These are phyloP conservation scores for Thelonectria blattea DNA, from an alignment of 2,329 filamentous ascomycete species.

Conservation along the genomic window DNA sequence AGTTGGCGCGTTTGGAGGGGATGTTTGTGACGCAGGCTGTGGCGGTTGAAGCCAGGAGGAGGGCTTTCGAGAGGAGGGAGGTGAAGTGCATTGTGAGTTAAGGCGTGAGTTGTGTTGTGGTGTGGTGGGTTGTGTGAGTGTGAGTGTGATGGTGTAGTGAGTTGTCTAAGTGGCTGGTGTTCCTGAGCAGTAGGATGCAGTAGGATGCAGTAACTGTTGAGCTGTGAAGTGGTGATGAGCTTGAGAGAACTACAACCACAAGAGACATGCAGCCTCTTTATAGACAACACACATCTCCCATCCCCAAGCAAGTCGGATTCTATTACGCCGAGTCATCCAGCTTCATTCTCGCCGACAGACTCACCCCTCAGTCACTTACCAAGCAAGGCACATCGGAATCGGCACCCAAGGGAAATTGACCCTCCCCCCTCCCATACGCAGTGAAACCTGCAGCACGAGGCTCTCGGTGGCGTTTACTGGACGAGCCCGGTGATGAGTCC, in stretches of 20 bases:
- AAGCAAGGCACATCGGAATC: too few relatives aligned
- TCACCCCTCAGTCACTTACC: background rate
- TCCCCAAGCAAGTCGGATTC: background rate
- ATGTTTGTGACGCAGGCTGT: background rate
- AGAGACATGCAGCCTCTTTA: background rate
- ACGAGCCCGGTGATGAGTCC: background rate
- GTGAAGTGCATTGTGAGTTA: background rate
- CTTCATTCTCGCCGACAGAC: background rate
- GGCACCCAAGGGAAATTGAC: too few relatives aligned
- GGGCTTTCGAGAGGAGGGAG: background rate
- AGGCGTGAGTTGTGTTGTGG: too few relatives aligned
- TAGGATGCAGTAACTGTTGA: background rate
- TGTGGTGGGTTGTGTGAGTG: background rate
- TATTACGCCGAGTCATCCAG: background rate
- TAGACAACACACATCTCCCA: background rate
- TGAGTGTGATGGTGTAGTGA: background rate
- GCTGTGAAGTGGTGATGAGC: background rate
- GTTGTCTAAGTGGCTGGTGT: background rate
- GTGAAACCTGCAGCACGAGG: background rate
- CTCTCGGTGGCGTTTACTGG: background rate
- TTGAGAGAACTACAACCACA: background rate
- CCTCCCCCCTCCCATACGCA: too few relatives aligned
- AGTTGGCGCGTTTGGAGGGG: slow-evolving; percentile 2
- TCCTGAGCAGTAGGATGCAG: too few relatives aligned
- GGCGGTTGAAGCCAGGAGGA: background rate